Percentiles rank a stretch among this genome's conserved stretches.
Evolutionary conservation across 2,329 filamentous ascomycete genomes (phyloP).

Genomic region (Aspergillus jensenii): DNA sequence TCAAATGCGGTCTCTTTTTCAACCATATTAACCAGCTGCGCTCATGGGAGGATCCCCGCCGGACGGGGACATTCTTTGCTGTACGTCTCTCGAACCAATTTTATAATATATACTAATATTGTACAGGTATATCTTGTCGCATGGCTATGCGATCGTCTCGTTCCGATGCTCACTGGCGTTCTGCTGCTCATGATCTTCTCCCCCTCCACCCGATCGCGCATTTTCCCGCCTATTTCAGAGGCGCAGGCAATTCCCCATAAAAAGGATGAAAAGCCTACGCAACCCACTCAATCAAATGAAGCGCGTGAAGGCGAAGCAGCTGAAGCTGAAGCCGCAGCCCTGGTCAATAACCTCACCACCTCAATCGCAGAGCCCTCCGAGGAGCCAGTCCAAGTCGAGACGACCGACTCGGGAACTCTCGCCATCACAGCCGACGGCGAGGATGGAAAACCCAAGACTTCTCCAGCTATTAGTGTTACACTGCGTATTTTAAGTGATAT

Average conservation of each 20-base stretch:
- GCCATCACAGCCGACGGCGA: slow-evolving; percentile 58
- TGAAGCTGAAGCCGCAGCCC: slow-evolving; percentile 77
- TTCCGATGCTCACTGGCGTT: slow-evolving; percentile 59
- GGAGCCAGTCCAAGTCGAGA: slow-evolving; percentile 67
- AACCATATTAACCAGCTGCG: slow-evolving; percentile 75
- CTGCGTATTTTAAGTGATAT: slow-evolving; percentile 66
- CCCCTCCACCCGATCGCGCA: slow-evolving; percentile 58
- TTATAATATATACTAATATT: not conserved
- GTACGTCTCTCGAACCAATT: slow-evolving; percentile 34
- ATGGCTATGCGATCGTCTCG: slow-evolving; percentile 71
- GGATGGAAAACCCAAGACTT: slow-evolving; percentile 71
- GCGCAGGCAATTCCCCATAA: not conserved
- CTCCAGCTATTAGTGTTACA: slow-evolving; percentile 70
- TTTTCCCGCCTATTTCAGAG: slow-evolving; percentile 59
- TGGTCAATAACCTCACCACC: slow-evolving; percentile 59
- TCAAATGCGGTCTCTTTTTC: slow-evolving; percentile 63
- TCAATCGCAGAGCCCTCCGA: slow-evolving; percentile 70
- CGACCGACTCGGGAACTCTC: slow-evolving; percentile 55
- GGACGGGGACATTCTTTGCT: slow-evolving; percentile 66
- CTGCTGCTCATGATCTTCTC: slow-evolving; percentile 67
- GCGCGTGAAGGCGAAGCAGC: slow-evolving; percentile 81
- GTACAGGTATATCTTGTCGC: slow-evolving; percentile 57
- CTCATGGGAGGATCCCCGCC: slow-evolving; percentile 72
- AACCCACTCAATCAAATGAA: slow-evolving; percentile 58
- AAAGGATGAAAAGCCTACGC: not conserved